These are phyloP conservation scores for Dothideomycetidae sp. DNA, from an alignment of 2,329 filamentous ascomycete genomes.

Conservation along the genomic window DNA sequence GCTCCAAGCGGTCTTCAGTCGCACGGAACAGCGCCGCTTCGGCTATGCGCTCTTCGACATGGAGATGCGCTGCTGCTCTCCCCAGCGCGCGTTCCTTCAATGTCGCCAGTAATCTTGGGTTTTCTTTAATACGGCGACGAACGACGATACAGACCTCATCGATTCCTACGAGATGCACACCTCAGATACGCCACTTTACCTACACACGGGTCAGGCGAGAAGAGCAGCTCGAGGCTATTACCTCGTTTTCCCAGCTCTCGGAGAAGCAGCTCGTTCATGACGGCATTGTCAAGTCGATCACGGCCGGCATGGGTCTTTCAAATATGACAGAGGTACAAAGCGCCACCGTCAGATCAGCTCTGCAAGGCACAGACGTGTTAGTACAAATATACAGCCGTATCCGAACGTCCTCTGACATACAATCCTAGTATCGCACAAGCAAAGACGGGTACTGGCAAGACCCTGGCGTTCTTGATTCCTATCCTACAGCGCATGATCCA, in stretches of 20 bases:
- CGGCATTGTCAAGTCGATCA: constrained; percentile 55
- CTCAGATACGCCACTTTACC: constrained; percentile 12
- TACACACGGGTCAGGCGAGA: constrained; percentile 11
- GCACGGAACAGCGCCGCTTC: too few species aligned
- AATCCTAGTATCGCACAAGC: constrained; percentile 59
- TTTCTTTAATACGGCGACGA: constrained; percentile 27
- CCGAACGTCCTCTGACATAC: constrained; percentile 11
- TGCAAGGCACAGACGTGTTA: constrained; percentile 73
- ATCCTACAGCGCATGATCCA: constrained; percentile 64
- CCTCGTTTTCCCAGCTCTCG: constrained; percentile 31
- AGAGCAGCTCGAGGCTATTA: constrained; percentile 18
- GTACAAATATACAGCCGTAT: constrained; percentile 20
- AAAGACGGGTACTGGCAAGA: constrained; percentile 95
- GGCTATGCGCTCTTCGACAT: constrained; percentile 7
- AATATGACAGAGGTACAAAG: constrained; percentile 89
- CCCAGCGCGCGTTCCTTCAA: constrained; percentile 20
- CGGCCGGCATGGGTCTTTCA: constrained; percentile 55
- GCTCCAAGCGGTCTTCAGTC: too few species aligned
- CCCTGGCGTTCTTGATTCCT: constrained; percentile 80
- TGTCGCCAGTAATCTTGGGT: not conserved
- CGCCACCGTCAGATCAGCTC: constrained; percentile 64
- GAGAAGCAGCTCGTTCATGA: constrained; percentile 42
- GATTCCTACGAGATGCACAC: constrained; percentile 16
- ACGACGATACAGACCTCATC: constrained; percentile 24
- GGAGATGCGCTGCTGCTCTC: constrained; percentile 27